These are phyloP conservation scores for Plasmodium knowlesi DNA, from an alignment of 169 alveolate genomes.

Conservation along the genomic window DNA sequence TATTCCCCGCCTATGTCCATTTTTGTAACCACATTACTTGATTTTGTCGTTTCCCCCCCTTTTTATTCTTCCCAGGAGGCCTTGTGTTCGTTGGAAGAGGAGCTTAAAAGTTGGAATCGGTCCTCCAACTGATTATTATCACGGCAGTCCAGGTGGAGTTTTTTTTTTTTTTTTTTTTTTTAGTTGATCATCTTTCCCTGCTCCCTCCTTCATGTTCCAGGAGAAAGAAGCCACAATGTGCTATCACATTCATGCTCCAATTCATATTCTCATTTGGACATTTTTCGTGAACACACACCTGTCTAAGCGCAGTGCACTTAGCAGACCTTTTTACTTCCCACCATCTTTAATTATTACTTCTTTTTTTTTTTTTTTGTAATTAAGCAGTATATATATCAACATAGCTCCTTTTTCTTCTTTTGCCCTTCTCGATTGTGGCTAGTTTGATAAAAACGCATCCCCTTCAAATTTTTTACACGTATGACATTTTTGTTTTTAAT, in stretches of 20 bases:
- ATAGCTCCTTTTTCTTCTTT: neutral
- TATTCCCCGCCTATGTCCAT: neutral
- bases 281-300: neutral
- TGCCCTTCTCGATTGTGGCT: neutral
- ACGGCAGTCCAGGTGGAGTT: neutral
- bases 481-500: neutral
- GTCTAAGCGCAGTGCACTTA: neutral
- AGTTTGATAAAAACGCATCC: neutral
- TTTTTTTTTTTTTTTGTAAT: neutral
- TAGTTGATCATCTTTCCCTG: neutral
- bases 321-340: neutral
- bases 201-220: neutral
- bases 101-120: constrained; percentile 48
- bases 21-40: neutral
- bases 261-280: neutral
- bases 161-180: neutral
- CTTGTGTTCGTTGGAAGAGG: constrained; percentile 50
- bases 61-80: constrained; percentile 48
- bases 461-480: neutral
- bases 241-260: neutral
- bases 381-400: neutral
- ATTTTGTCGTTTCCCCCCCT: neutral
- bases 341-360: neutral
- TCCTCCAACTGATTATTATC: constrained; percentile 9
- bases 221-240: neutral